Base-by-base conservation (phyloP, 805 yeast genomes). In the Saccharomycopsis sp. region DNA sequence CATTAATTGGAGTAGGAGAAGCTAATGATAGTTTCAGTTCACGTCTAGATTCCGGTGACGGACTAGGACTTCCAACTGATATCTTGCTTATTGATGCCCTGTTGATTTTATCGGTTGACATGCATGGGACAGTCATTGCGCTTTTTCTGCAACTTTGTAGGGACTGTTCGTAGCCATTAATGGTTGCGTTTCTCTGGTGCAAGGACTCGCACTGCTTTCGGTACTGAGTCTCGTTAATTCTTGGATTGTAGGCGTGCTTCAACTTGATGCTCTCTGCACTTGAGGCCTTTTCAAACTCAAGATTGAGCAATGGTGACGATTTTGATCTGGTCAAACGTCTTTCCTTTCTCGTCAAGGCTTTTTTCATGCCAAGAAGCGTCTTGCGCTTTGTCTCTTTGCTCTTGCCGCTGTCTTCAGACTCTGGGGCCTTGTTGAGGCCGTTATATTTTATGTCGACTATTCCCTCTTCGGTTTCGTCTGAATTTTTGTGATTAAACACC, bases 161-260 rank as follows among this genome's bases (percentile, higher is more conserved):
- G 37, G 37, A 29, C 12, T 29, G 37, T 29, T 29, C 9, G 37
- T 29, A 29, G 37, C 37, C 12, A 29, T 29, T 29, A 5, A 29
- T 29, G 37, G 37, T 29, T 29, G 37, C 37, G 37, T 29, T 29
- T 29, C 37, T 29, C 12, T 29, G 5, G 37, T 29, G 37, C 12
- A 29, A 44, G 4, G 48, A 44, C 18, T 44, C 8, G 16, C 12
- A 44, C 16, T 44, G 48, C 16, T 44, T 18, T 44, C 21, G 8
- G 21, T 44, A 18, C 16, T 44, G 48, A 44, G 21, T 44, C 12
- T 44, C 48, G 21, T 44, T 44, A 44, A 44, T 44, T 44, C 48
- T 44, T 44, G 48, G 48, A 44, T 44, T 44, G 12, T 44, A 44
- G 16, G 48, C 48, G 16, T 44, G 48, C 48, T 44, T 44, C 21